Conservation (phyloP, 768 basidiomycete species). For the Trametes cingulata region DNA sequence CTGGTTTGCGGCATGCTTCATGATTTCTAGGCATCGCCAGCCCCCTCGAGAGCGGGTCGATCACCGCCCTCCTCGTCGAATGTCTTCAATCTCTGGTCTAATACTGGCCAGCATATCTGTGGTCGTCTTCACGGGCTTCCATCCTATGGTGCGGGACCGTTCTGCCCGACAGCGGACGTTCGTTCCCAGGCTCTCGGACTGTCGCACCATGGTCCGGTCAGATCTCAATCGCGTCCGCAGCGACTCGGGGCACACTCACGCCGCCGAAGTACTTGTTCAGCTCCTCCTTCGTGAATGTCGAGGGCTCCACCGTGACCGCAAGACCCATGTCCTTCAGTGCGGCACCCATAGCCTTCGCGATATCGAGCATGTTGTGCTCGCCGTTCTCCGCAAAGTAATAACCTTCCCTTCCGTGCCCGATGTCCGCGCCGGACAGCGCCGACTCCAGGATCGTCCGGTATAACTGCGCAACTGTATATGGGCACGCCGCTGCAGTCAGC, state of each 20-base stretch:
- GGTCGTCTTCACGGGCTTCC: constrained; percentile 14
- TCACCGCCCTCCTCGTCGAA: not conserved
- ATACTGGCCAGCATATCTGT: constrained; percentile 18
- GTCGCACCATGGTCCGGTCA: constrained; percentile 3
- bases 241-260: not conserved
- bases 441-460: constrained; percentile 43
- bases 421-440: constrained; percentile 29
- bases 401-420: constrained; percentile 35
- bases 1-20: not conserved
- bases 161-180: constrained; percentile 28
- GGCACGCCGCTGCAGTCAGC: not conserved
- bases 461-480: constrained; percentile 41
- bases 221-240: not conserved
- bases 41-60: too few species aligned
- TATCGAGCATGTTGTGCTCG: constrained; percentile 31
- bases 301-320: constrained; percentile 37
- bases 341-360: constrained; percentile 38
- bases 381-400: constrained; percentile 34
- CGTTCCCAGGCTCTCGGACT: constrained; percentile 24
- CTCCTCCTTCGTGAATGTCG: constrained; percentile 45
- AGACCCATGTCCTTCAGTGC: constrained; percentile 31
- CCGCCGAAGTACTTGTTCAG: constrained; percentile 38
- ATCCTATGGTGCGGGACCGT: constrained; percentile 32
- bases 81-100: constrained; percentile 17
- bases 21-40: too few species aligned